A percentile compares a stretch with the other conserved stretches of the same genome.
phyloP scores from a whole-genome alignment of 2,329 filamentous ascomycete genomes.

The Xylaria sp. region DNA sequence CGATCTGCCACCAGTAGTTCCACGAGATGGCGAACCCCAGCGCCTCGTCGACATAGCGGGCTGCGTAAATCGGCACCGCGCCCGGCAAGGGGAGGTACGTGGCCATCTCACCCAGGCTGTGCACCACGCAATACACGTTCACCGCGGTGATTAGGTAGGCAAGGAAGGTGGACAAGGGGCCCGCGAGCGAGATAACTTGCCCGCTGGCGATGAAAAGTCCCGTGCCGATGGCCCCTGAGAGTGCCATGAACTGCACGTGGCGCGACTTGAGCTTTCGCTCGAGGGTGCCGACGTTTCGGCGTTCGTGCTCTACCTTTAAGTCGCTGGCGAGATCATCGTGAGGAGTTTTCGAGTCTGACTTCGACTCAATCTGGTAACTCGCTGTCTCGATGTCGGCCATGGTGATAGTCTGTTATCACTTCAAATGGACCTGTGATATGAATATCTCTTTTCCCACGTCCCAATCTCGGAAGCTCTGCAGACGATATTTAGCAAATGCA shows the following conservation, averaged over 20 bases:
- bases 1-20: constrained; percentile 64
- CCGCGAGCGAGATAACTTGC: constrained; percentile 55
- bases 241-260: constrained; percentile 60
- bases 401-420: background rate
- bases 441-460: background rate
- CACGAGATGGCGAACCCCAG: constrained; percentile 61
- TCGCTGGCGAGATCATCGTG: constrained; percentile 38
- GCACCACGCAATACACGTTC: constrained; percentile 60
- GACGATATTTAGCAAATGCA: background rate
- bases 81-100: constrained; percentile 69
- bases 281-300: constrained; percentile 50
- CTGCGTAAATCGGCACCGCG: constrained; percentile 61
- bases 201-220: constrained; percentile 58
- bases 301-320: constrained; percentile 44
- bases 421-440: background rate
- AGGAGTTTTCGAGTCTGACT: constrained; percentile 16
- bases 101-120: constrained; percentile 66
- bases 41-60: constrained; percentile 59
- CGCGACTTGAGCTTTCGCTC: constrained; percentile 53
- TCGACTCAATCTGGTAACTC: constrained; percentile 27
- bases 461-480: background rate
- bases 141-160: constrained; percentile 57
- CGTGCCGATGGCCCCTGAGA: constrained; percentile 59
- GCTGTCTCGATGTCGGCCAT: constrained; percentile 44
- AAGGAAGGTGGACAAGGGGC: constrained; percentile 54